A percentile compares a stretch with the other conserved stretches of the same genome.
Conservation (phyloP, 371 early-diverging fungal species). For the Rhizopus sp. region DNA sequence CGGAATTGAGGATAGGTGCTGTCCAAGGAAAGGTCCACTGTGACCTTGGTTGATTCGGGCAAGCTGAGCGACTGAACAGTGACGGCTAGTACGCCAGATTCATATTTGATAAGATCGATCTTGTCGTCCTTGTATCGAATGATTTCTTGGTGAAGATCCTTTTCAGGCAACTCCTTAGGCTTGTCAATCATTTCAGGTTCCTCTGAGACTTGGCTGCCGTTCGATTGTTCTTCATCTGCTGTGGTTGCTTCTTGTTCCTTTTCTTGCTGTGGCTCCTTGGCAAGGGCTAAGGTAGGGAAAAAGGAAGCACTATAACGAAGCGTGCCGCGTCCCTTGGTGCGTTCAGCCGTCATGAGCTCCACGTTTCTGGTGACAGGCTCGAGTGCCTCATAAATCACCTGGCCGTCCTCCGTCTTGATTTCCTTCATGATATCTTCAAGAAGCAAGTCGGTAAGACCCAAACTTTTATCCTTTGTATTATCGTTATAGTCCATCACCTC, state of each 20-base stretch:
- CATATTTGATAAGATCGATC: conserved; percentile 41
- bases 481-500: conserved; percentile 84
- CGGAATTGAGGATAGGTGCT: conserved; percentile 46
- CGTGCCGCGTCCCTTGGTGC: conserved; percentile 64
- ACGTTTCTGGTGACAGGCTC: conserved; percentile 48
- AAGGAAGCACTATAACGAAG: conserved; percentile 71
- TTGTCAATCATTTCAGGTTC: conserved; percentile 34
- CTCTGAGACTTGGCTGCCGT: conserved; percentile 25
- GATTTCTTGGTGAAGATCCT: conserved; percentile 47
- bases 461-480: conserved; percentile 63
- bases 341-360: conserved; percentile 60
- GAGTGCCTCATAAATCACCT: conserved; percentile 41
- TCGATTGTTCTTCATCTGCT: conserved; percentile 7
- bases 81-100: conserved; percentile 50
- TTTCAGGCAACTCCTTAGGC: conserved; percentile 38
- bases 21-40: conserved; percentile 43
- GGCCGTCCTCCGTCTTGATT: conserved; percentile 34
- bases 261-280: conserved; percentile 29
- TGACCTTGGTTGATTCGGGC: conserved; percentile 22
- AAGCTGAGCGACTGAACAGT: conserved; percentile 37
- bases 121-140: conserved; percentile 41
- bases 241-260: neutral
- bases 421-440: conserved; percentile 46
- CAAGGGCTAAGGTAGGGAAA: conserved; percentile 67
- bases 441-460: conserved; percentile 60